These are phyloP conservation scores for Fusarium fujikuroi DNA, from an alignment of 2,329 filamentous ascomycete genomes.

Conservation along the genomic window DNA sequence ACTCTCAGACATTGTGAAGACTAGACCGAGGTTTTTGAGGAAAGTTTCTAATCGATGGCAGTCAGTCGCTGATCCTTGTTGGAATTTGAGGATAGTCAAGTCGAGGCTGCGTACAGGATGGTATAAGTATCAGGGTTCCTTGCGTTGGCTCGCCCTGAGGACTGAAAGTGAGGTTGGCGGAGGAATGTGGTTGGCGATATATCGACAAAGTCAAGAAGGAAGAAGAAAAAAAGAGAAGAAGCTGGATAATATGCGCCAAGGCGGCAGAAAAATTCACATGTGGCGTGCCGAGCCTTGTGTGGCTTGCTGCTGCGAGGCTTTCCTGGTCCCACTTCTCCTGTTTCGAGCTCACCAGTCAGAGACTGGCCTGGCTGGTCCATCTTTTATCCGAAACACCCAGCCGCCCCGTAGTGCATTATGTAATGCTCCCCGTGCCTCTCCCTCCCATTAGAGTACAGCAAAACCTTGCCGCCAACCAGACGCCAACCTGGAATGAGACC, in stretches of 20 bases:
- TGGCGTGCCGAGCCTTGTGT: slow-evolving; percentile 36
- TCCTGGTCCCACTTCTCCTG: not conserved
- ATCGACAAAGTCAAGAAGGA: slow-evolving; percentile 25
- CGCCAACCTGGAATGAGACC: slow-evolving; percentile 53
- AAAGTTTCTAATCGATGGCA: slow-evolving; percentile 10
- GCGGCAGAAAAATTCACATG: slow-evolving; percentile 41
- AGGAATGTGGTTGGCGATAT: slow-evolving; percentile 29
- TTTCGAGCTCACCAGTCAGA: not conserved
- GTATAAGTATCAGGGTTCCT: slow-evolving; percentile 62
- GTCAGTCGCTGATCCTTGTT: slow-evolving; percentile 21
- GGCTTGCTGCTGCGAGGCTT: slow-evolving; percentile 22
- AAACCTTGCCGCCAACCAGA: slow-evolving; percentile 56
- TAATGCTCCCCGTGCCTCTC: slow-evolving; percentile 46
- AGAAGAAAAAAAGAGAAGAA: slow-evolving; percentile 35
- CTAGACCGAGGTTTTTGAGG: slow-evolving; percentile 28
- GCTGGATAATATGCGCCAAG: slow-evolving; percentile 22
- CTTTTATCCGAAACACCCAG: slow-evolving; percentile 37
- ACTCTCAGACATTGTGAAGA: slow-evolving; percentile 43
- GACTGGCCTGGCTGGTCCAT: slow-evolving; percentile 1
- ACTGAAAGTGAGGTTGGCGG: slow-evolving; percentile 29
- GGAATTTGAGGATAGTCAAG: not conserved
- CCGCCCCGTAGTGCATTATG: slow-evolving; percentile 42
- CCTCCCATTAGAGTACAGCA: slow-evolving; percentile 48
- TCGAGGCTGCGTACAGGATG: slow-evolving; percentile 20
- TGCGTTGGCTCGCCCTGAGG: slow-evolving; percentile 69